These are phyloP conservation scores for Scheffersomyces amazonensis DNA, from an alignment of 805 yeast species.

Conservation along the genomic window DNA sequence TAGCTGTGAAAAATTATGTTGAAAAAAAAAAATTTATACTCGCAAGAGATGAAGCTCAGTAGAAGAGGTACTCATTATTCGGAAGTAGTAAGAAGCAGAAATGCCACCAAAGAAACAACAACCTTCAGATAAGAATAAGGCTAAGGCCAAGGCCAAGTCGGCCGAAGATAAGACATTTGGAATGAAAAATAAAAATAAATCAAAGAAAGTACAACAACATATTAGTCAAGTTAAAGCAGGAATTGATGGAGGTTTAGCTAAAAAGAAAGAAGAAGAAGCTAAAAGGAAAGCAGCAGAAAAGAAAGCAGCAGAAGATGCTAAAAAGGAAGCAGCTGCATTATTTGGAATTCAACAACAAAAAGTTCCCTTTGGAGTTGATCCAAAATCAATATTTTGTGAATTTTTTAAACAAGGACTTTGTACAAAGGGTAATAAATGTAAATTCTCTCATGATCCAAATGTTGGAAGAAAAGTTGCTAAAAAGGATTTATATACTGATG, in stretches of 20 bases:
- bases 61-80: background rate
- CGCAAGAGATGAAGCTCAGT: too few relatives aligned
- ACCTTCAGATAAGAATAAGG: constrained; percentile 54
- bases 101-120: constrained; percentile 85
- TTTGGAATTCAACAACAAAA: constrained; percentile 74
- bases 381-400: constrained; percentile 88
- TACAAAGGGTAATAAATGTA: constrained; percentile 81
- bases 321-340: constrained; percentile 78
- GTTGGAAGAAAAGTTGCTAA: constrained; percentile 86
- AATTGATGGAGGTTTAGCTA: constrained; percentile 49
- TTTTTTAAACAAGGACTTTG: constrained; percentile 85
- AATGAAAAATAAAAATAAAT: constrained; percentile 90
- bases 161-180: constrained; percentile 93
- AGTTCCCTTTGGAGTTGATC: constrained; percentile 96
- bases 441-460: constrained; percentile 85
- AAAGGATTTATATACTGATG: constrained; percentile 91
- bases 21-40: too few relatives aligned
- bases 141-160: constrained; percentile 57
- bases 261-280: constrained; percentile 73
- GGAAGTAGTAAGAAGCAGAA: constrained; percentile 8
- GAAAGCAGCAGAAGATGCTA: constrained; percentile 88
- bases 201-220: constrained; percentile 82
- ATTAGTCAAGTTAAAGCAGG: constrained; percentile 41
- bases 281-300: constrained; percentile 71
- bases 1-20: too few relatives aligned